Conservation (phyloP, 345 rosid genomes). For the Eutrema japonicum region DNA sequence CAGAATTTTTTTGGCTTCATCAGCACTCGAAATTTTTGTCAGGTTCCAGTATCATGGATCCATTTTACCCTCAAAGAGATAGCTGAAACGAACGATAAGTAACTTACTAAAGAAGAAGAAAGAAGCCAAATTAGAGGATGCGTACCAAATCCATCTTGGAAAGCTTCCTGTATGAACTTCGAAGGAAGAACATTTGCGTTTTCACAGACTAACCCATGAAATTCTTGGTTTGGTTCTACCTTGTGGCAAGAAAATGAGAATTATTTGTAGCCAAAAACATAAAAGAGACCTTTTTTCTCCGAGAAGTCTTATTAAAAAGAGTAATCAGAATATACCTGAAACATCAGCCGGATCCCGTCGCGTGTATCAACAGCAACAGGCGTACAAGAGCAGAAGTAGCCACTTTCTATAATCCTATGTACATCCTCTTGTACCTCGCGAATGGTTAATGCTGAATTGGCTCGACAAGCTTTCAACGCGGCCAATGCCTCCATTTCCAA, state of each 20-base stretch:
- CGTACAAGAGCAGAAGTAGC: constrained; percentile 85
- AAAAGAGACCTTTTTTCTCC: neutral
- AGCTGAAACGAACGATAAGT: neutral
- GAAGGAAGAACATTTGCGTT: constrained; percentile 96
- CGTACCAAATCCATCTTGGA: constrained; percentile 76
- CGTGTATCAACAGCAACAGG: constrained; percentile 93
- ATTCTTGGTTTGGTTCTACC: constrained; percentile 99
- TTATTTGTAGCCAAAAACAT: constrained; percentile 26
- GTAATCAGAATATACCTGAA: constrained; percentile 60
- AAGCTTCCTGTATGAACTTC: constrained; percentile 78
- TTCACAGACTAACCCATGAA: constrained; percentile 86
- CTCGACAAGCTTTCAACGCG: constrained; percentile 77
- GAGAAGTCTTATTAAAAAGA: neutral
- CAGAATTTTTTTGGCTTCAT: neutral
- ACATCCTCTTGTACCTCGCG: constrained; percentile 95
- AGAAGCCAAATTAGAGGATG: constrained; percentile 26
- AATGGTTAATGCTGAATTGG: constrained; percentile 85
- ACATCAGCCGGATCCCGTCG: constrained; percentile 85
- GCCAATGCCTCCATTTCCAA: constrained; percentile 82
- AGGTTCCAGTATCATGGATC: constrained; percentile 10
- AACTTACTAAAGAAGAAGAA: neutral
- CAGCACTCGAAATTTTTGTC: neutral
- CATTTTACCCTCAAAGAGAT: neutral
- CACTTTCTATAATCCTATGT: constrained; percentile 83
- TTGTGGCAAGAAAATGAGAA: constrained; percentile 61